A percentile compares a stretch with the other conserved stretches of the same genome.
phyloP scores from a whole-genome alignment of 2,329 filamentous ascomycete genomes.

The Purpureocillium takamizusanense region DNA sequence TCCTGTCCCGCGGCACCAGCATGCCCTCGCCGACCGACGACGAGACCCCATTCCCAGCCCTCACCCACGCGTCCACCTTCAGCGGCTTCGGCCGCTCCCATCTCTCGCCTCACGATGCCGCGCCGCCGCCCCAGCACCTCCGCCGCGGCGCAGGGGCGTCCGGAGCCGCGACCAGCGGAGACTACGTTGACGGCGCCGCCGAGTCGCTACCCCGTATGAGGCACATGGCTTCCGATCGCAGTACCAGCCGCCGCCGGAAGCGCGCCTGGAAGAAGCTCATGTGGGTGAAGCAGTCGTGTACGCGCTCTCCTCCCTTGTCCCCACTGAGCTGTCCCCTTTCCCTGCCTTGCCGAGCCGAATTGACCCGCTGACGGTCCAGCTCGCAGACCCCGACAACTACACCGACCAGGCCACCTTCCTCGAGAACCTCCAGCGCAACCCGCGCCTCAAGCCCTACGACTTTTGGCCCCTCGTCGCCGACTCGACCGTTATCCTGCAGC shows the following conservation, averaged over 20 bases:
- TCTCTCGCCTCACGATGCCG: conserved; percentile 79
- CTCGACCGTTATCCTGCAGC: conserved; percentile 92
- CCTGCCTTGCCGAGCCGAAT: neutral
- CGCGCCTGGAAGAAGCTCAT: conserved; percentile 89
- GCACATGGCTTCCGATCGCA: conserved; percentile 44
- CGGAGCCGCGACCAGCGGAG: conserved; percentile 10
- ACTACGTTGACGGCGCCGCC: conserved; percentile 24
- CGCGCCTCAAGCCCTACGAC: conserved; percentile 86
- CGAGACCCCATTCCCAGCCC: conserved; percentile 24
- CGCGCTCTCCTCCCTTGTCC: conserved; percentile 17
- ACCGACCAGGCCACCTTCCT: conserved; percentile 96
- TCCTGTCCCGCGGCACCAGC: too few relatives aligned
- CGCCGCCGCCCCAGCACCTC: conserved; percentile 40
- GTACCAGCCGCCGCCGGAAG: conserved; percentile 58
- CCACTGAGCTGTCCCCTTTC: neutral
- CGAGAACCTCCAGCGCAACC: conserved; percentile 90
- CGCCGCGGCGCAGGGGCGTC: conserved; percentile 33
- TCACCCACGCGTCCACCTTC: conserved; percentile 19
- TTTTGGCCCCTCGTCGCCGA: conserved; percentile 97
- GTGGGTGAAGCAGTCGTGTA: conserved; percentile 95
- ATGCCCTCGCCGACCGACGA: conserved; percentile 30
- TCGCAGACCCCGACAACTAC: conserved; percentile 89
- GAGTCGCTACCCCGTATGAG: conserved; percentile 26
- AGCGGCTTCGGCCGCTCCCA: conserved; percentile 48
- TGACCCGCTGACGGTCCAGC: neutral